Percentiles rank a stretch among this genome's conserved stretches.
These are phyloP conservation scores for Pulveroboletus ravenelii DNA, from an alignment of 768 basidiomycete genomes.

Conservation along the genomic window DNA sequence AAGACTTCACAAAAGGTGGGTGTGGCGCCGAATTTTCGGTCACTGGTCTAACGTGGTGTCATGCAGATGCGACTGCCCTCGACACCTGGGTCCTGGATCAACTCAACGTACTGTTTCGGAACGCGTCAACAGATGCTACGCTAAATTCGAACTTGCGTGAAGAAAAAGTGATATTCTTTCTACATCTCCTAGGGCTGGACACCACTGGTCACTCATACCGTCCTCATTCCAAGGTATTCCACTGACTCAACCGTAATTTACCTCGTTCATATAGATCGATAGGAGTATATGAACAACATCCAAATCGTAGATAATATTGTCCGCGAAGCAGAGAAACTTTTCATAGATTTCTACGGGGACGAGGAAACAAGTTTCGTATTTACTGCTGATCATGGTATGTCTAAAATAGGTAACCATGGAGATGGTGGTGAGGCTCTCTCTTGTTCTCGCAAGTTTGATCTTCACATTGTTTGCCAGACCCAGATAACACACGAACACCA, in stretches of 20 bases:
- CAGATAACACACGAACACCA: constrained; percentile 84
- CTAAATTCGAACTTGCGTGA: constrained; percentile 50
- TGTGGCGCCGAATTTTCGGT: background rate
- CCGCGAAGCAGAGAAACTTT: constrained; percentile 53
- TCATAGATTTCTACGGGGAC: constrained; percentile 62
- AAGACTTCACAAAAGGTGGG: constrained; percentile 82
- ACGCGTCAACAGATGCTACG: constrained; percentile 50
- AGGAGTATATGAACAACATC: constrained; percentile 88
- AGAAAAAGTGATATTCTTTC: constrained; percentile 69
- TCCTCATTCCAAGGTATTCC: constrained; percentile 66
- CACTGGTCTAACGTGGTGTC: background rate
- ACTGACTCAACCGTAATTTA: background rate
- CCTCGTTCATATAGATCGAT: background rate
- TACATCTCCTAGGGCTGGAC: constrained; percentile 81
- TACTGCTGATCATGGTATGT: constrained; percentile 91
- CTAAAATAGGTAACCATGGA: constrained; percentile 81
- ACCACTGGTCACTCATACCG: constrained; percentile 85
- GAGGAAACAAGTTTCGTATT: constrained; percentile 72
- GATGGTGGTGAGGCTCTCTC: constrained; percentile 59
- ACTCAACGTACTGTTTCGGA: constrained; percentile 54
- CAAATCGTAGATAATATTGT: constrained; percentile 75
- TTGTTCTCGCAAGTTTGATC: background rate
- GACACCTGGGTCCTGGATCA: constrained; percentile 79
- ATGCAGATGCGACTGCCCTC: constrained; percentile 64
- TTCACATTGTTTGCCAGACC: constrained; percentile 46